phyloP scores from a whole-genome alignment of 441 rosid species.

The Gossypium davidsonii region DNA sequence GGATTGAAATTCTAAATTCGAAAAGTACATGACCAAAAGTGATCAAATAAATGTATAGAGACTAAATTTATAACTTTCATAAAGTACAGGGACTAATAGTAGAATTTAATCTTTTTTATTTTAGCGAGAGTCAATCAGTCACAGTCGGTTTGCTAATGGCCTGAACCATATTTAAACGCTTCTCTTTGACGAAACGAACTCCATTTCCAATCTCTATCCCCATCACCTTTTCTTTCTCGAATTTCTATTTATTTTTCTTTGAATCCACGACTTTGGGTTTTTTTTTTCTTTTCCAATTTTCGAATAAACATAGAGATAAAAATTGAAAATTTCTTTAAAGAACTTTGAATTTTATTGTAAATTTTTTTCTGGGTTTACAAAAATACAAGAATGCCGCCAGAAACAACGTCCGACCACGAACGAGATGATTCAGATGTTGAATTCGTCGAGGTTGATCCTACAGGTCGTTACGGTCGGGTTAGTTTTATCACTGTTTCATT shows the following conservation, averaged over 20 bases:
- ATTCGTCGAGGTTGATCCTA: not conserved
- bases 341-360: too few species aligned
- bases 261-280: not conserved
- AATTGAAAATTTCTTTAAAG: not conserved
- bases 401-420: not conserved
- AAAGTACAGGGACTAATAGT: too few species aligned
- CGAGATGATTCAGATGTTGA: not conserved
- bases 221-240: not conserved
- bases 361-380: too few species aligned
- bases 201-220: not conserved
- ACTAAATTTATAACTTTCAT: too few species aligned
- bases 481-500: not conserved
- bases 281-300: not conserved
- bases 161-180: not conserved
- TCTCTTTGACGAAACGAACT: slow-evolving; percentile 8
- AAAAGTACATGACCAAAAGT: too few species aligned
- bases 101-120: not conserved
- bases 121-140: not conserved
- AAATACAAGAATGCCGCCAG: not conserved
- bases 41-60: too few species aligned
- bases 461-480: slow-evolving; percentile 3
- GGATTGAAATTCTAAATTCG: too few species aligned
- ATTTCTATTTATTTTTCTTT: not conserved
- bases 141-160: slow-evolving; percentile 18
- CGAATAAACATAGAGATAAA: not conserved